Base-by-base conservation (phyloP, 495 filamentous ascomycete species). In the Aspergillus hancockii region DNA sequence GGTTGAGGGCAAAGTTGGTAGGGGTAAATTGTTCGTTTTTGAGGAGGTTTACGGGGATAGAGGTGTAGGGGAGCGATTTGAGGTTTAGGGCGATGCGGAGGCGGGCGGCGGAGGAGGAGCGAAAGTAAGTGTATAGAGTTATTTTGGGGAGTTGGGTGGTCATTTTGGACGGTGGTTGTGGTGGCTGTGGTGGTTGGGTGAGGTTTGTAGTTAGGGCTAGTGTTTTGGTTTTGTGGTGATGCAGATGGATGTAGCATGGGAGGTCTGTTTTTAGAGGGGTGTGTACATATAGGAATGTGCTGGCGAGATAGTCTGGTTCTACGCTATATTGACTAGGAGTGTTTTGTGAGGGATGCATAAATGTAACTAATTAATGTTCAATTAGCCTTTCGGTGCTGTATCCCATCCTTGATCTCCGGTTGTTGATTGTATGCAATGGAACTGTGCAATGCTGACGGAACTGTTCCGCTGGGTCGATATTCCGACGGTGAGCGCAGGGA, bases 81-180 rank as follows among this genome's bases (percentile, higher is more conserved):
- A 81, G 70, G 52, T 77, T 57, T 0, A 81, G 72, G 19, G 79
- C 81, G 60, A 80, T 83, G 38, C 80, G 80, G 5, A 85, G 66
- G 12, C 81, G 74, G 13, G 77, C 80, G n/a, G 80, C 77, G 70
- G 79, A 83, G 51, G 80, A 82, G 47, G 80, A 83, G 49, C 80
- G 78, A 64, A 79, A 83, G 70, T 81, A 84, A 52, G 76, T 82
- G 71, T 83, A 70, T 22, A 84, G 76, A 0, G 67, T 76, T 47
- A 79, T 62, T 59, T 59, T 59, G 41, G 58, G 52, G 40, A 36
- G 54, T 47, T 21, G 21, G 55, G 61, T 57, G 45, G 67, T 8
- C 70, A 71, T 74, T 56, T 64, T 66, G 63, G 34, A 45, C 31
- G 41, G 16, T 55, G 28, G 47, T 13, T 57, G 54, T 30, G n/a